Evolutionary conservation across 345 rosid species (phyloP).

Genomic region (Melaleuca quinquenervia): DNA sequence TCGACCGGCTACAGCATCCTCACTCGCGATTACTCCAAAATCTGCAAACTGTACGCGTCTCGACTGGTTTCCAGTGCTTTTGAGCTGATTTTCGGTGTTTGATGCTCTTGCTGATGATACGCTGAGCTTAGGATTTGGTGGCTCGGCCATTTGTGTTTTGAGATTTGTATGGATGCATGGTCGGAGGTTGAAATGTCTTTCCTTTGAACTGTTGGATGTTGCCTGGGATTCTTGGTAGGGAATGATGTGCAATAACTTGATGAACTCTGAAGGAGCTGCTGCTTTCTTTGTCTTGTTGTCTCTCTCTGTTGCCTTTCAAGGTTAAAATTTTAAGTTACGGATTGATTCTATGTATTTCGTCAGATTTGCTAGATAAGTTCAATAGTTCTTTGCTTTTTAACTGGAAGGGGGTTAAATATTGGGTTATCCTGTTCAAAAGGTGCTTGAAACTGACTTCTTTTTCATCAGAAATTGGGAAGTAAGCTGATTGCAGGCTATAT

Average conservation of each 20-base stretch:
- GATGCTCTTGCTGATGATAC: neutral
- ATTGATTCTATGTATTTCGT: neutral
- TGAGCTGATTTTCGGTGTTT: neutral
- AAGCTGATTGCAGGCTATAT: neutral
- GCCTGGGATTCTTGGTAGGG: neutral
- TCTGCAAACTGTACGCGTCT: constrained; percentile 51
- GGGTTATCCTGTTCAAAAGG: neutral
- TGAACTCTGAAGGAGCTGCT: neutral
- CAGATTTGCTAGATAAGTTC: neutral
- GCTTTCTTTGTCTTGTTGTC: neutral
- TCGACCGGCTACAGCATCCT: constrained; percentile 87
- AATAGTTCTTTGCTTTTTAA: neutral
- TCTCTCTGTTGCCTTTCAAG: neutral
- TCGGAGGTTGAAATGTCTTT: neutral
- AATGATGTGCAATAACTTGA: neutral
- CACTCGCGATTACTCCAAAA: constrained; percentile 86
- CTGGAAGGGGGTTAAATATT: neutral
- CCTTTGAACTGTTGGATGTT: neutral
- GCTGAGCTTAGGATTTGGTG: neutral
- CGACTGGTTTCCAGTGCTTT: neutral
- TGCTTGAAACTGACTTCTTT: neutral
- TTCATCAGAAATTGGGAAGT: neutral
- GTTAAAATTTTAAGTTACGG: neutral
- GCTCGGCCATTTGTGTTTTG: neutral
- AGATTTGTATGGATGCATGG: neutral